Conservation (phyloP, 140 eudicot genomes). For the Cichorium intybus region DNA sequence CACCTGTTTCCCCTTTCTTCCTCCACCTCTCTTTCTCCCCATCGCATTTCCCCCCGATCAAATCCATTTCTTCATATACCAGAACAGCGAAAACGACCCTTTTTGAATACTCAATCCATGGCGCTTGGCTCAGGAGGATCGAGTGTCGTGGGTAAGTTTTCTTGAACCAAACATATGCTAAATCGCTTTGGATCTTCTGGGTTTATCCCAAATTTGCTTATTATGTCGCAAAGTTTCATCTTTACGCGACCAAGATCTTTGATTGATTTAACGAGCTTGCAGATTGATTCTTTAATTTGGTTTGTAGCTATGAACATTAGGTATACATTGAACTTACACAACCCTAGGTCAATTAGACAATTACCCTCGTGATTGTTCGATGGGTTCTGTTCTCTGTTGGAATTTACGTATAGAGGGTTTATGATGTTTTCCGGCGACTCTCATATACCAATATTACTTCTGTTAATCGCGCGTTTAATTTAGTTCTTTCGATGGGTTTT, state of each 20-base stretch:
- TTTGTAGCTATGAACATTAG: background rate
- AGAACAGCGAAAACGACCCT: background rate
- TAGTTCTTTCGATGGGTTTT: background rate
- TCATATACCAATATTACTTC: no score
- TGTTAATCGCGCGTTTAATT: no score
- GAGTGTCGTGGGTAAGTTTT: conserved; percentile 62
- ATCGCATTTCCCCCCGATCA: conserved; percentile 22
- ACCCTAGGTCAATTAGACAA: conserved; percentile 10
- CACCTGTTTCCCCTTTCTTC: conserved; percentile 25
- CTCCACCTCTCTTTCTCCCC: conserved; percentile 8
- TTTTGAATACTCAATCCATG: conserved; percentile 34
- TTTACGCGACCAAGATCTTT: background rate
- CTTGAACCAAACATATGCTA: background rate
- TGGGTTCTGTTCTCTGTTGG: background rate
- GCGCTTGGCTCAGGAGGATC: conserved; percentile 95
- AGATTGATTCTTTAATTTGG: conserved; percentile 8
- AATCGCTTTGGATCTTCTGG: conserved; percentile 4
- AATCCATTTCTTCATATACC: conserved; percentile 30
- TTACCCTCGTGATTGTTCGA: background rate
- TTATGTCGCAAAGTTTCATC: background rate
- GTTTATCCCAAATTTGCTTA: background rate
- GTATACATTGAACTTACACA: background rate
- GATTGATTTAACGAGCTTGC: conserved; percentile 4
- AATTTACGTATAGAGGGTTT: conserved; percentile 4
- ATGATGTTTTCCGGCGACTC: background rate